phyloP scores from a whole-genome alignment of 805 yeast species.

The Cyberlindnera veronae region DNA sequence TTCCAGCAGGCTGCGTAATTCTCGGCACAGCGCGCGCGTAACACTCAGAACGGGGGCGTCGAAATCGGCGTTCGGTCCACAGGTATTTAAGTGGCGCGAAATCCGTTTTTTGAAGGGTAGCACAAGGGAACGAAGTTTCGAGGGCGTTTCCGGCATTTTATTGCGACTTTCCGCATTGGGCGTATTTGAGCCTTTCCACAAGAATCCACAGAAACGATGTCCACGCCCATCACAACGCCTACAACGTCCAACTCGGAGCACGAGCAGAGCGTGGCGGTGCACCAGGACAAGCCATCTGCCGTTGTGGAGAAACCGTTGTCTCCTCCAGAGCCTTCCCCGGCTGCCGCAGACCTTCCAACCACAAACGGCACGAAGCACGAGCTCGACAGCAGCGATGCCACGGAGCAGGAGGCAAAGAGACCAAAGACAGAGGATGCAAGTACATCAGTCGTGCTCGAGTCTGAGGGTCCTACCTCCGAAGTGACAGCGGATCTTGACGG shows the following conservation, averaged over 20 bases:
- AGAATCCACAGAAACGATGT: conserved; percentile 2
- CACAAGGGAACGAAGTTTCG: not conserved
- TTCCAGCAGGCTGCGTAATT: conserved; percentile 6
- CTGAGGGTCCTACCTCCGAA: conserved; percentile 1
- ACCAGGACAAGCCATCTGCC: conserved; percentile 2
- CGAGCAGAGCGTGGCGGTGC: not conserved
- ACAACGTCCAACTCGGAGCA: conserved; percentile 6
- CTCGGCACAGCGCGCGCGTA: conserved; percentile 4
- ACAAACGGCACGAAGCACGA: conserved; percentile 10
- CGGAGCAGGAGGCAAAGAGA: conserved; percentile 9
- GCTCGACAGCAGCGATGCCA: conserved; percentile 5
- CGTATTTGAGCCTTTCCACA: not conserved
- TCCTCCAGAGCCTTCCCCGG: conserved; percentile 14
- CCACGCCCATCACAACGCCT: conserved; percentile 14
- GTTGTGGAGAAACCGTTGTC: conserved; percentile 15
- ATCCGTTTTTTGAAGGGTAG: conserved; percentile 9
- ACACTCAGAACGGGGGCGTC: not conserved
- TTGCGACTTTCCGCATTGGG: conserved; percentile 12
- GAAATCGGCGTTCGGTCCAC: conserved; percentile 5
- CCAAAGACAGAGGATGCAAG: conserved; percentile 8
- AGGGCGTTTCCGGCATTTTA: conserved; percentile 2
- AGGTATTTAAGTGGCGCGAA: conserved; percentile 18
- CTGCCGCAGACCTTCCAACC: conserved; percentile 4
- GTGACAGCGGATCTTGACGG: not conserved
- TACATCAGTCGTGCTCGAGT: not conserved